These are phyloP conservation scores for Trichoderma koningiopsis DNA, from an alignment of 2,329 filamentous ascomycete species.

Conservation along the genomic window DNA sequence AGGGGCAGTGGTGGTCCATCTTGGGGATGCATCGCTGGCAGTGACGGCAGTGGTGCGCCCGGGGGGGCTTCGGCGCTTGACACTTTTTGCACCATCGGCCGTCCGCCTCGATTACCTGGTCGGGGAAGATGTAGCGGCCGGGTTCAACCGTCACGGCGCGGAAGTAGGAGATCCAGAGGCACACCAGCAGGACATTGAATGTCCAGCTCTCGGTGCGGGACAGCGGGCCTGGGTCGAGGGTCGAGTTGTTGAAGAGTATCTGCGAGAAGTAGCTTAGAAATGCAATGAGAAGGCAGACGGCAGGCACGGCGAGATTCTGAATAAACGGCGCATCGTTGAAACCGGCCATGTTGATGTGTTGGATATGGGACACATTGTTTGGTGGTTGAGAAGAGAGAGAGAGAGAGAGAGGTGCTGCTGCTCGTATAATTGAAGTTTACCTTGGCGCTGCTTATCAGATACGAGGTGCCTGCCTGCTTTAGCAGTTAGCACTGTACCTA, in stretches of 20 bases:
- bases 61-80: conserved; percentile 69
- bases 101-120: conserved; percentile 39
- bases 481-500: background rate
- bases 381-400: background rate
- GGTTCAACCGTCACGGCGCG: conserved; percentile 60
- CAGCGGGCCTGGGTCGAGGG: conserved; percentile 63
- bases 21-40: conserved; percentile 75
- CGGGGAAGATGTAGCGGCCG: conserved; percentile 54
- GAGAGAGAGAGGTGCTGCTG: background rate
- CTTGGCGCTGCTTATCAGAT: background rate
- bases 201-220: conserved; percentile 56
- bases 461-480: background rate
- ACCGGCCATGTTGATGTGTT: conserved; percentile 43
- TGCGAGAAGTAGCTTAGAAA: conserved; percentile 76
- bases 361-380: conserved; percentile 4
- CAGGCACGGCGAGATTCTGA: conserved; percentile 66
- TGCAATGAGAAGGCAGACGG: conserved; percentile 64
- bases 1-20: conserved; percentile 88
- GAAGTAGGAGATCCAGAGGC: conserved; percentile 71
- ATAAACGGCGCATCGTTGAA: conserved; percentile 47
- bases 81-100: conserved; percentile 75
- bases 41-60: conserved; percentile 79
- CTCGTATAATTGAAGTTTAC: background rate
- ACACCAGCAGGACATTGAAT: conserved; percentile 67
- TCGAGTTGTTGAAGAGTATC: conserved; percentile 62